Evolutionary conservation across 176 grass and related monocot species (phyloP), one percentile per base, ranked within the genome.

Genomic region (Carex parvula): DNA sequence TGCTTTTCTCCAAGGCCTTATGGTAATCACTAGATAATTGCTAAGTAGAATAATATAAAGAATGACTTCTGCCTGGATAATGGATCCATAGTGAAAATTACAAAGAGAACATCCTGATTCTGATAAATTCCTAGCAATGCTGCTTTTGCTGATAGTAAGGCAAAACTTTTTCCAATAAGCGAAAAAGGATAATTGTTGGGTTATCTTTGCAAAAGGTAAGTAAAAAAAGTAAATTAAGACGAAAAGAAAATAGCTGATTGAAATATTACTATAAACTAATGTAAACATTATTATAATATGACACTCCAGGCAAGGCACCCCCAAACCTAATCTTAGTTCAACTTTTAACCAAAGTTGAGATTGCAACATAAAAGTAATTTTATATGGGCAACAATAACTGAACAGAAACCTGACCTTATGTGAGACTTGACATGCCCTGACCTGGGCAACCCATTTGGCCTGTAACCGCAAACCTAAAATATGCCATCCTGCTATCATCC

Each of bases 401-500:
- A 67, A 67, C 64, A 2, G 24, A 17, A 69, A 18, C 65, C 18
- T 44, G 39, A 5, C 1, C 37, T 72, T 32, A 70, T 8, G n/a
- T 16, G 73, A 32, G 24, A 56, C 52, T 78, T 78, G 15, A 16
- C 73, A 53, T 56, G 46, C 6, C 42, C n/a, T 77, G n/a, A 18
- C 48, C 26, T 56, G 46, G 20, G 42, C 24, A 78, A 29, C 44
- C 24, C 11, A 39, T 39, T 39, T 39, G 37, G 37, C 8, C 46
- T 41, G 6, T 76, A 54, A 76, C n/a, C n/a, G 60, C 56, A 58
- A 80, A 60, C 32, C 26, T 60, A n/a, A 29, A 37, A 80, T 80
- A 39, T 35, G 7, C 1, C 30, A 62, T 60, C 77, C 22, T 80
- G 18, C 78, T 60, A 46, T 57, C 55, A 81, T 33, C 20, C 63